These are phyloP conservation scores for Trichophyton verrucosum DNA, from an alignment of 2,329 filamentous ascomycete species.

Conservation along the genomic window DNA sequence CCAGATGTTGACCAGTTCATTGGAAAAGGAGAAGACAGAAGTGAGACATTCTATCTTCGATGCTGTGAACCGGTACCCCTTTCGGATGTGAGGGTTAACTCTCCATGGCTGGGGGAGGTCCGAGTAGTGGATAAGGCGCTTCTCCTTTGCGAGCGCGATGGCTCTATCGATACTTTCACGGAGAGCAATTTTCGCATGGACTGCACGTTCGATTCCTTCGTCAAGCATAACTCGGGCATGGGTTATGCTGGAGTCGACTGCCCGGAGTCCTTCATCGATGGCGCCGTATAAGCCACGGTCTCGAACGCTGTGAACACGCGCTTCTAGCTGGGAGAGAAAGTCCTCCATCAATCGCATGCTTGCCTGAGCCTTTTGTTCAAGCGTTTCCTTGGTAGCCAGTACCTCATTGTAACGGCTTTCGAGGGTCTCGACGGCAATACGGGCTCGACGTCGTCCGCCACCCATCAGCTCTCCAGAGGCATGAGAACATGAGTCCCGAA, in stretches of 20 bases:
- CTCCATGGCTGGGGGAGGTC: slow-evolving; percentile 86
- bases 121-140: slow-evolving; percentile 75
- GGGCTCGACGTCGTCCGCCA: slow-evolving; percentile 68
- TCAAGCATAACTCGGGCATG: slow-evolving; percentile 65
- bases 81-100: slow-evolving; percentile 84
- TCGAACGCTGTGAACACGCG: slow-evolving; percentile 63
- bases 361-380: slow-evolving; percentile 83
- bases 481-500: slow-evolving; percentile 76
- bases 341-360: slow-evolving; percentile 76
- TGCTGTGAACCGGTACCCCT: slow-evolving; percentile 86
- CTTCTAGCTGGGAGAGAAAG: slow-evolving; percentile 76
- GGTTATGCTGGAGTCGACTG: slow-evolving; percentile 66
- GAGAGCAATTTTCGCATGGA: slow-evolving; percentile 66
- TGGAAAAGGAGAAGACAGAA: slow-evolving; percentile 73
- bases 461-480: slow-evolving; percentile 85
- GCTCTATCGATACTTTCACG: slow-evolving; percentile 77
- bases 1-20: slow-evolving; percentile 97
- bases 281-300: slow-evolving; percentile 66
- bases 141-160: slow-evolving; percentile 59
- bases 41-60: slow-evolving; percentile 79
- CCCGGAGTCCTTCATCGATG: slow-evolving; percentile 65
- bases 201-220: slow-evolving; percentile 69
- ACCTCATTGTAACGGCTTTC: slow-evolving; percentile 81
- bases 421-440: slow-evolving; percentile 83
- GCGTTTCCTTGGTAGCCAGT: slow-evolving; percentile 66